Conservation (phyloP, 2,329 filamentous ascomycete species). For the Calonectria montana region DNA sequence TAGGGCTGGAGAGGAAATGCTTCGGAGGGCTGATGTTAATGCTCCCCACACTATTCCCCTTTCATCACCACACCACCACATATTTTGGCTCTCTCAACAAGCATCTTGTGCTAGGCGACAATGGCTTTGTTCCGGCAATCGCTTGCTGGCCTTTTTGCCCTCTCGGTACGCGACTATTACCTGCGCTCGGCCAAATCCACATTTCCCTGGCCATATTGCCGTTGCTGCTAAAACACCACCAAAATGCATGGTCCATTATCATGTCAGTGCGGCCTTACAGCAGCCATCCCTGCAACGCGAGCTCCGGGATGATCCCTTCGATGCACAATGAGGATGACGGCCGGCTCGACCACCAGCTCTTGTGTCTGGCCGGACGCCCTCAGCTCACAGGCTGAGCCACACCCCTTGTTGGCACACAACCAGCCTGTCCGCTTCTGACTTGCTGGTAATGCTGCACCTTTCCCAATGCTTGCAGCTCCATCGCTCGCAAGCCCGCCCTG, state of each 20-base stretch:
- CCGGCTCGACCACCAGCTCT: not conserved
- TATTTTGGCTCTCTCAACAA: not conserved
- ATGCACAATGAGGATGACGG: not conserved
- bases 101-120: not conserved
- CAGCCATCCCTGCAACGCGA: not conserved
- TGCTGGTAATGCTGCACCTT: not conserved
- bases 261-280: not conserved
- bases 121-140: not conserved
- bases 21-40: not conserved
- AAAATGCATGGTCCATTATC: not conserved
- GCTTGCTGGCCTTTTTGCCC: not conserved
- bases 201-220: not conserved
- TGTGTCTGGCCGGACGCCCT: not conserved
- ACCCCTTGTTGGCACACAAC: not conserved
- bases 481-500: not conserved
- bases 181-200: not conserved
- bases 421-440: not conserved
- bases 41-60: conserved; percentile 1
- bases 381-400: not conserved
- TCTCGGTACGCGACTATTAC: not conserved
- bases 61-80: not conserved
- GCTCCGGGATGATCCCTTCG: conserved; percentile 6
- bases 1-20: conserved; percentile 6
- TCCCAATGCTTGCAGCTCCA: not conserved
- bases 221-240: conserved; percentile 3